These are phyloP conservation scores for Trichoderma endophyticum DNA, from an alignment of 2,329 filamentous ascomycete genomes.

Conservation along the genomic window DNA sequence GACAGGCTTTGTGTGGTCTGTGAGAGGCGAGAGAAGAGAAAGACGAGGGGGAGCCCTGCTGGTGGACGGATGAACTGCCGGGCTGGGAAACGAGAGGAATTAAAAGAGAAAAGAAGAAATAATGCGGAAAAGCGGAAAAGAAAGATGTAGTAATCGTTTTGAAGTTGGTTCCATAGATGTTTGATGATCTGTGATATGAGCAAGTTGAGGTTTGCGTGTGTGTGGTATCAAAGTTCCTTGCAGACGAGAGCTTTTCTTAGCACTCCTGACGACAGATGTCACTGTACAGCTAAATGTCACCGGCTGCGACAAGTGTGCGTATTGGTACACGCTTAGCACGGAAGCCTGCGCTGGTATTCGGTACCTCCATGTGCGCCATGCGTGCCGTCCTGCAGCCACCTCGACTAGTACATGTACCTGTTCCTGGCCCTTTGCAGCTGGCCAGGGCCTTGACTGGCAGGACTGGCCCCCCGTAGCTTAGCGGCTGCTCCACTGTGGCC, in stretches of 20 bases:
- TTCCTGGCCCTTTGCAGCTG: neutral
- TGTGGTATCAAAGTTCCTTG: neutral
- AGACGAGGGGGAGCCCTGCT: neutral
- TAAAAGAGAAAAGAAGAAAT: neutral
- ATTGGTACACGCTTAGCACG: neutral
- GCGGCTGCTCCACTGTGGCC: slow-evolving; percentile 16
- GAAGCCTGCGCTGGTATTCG: neutral
- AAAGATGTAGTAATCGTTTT: neutral
- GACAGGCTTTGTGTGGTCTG: neutral
- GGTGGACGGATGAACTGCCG: neutral
- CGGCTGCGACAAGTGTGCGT: neutral
- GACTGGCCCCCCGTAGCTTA: neutral
- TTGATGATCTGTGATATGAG: neutral
- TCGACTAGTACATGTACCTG: neutral
- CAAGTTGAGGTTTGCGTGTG: neutral
- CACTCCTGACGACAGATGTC: neutral
- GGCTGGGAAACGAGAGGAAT: neutral
- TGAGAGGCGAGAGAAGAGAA: neutral
- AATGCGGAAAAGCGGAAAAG: neutral
- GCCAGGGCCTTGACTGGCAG: neutral
- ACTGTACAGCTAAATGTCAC: neutral
- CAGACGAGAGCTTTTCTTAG: neutral
- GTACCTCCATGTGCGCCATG: neutral
- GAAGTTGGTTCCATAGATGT: neutral
- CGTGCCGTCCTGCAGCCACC: neutral